phyloP scores from a whole-genome alignment of 768 basidiomycete species.

The Termitomyces sp. region DNA sequence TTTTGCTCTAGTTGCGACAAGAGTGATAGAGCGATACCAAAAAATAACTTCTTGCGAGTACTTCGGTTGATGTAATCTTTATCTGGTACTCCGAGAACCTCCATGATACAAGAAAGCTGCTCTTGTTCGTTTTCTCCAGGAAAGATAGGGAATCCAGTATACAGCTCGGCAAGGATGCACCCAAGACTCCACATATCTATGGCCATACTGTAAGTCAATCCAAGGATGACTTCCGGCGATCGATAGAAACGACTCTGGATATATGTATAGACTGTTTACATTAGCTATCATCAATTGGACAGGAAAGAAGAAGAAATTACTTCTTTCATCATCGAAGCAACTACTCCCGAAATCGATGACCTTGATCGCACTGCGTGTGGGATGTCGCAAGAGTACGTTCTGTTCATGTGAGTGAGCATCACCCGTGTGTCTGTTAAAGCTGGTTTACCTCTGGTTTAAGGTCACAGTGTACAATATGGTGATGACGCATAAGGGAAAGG shows the following conservation, averaged over 20 bases:
- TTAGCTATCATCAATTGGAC: background rate
- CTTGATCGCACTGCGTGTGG: conserved; percentile 93
- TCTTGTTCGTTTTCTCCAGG: conserved; percentile 99
- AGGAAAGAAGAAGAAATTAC: conserved; percentile 37
- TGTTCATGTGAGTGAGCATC: conserved; percentile 22
- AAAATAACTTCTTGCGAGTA: conserved; percentile 91
- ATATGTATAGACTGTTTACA: conserved; percentile 85
- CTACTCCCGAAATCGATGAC: conserved; percentile 99
- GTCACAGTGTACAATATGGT: conserved; percentile 98
- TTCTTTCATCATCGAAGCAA: conserved; percentile 98
- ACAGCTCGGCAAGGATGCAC: conserved; percentile 95
- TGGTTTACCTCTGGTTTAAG: conserved; percentile 88
- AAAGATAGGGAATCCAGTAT: conserved; percentile 97
- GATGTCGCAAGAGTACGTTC: conserved; percentile 94
- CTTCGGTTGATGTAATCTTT: conserved; percentile 93
- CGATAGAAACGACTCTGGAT: conserved; percentile 99
- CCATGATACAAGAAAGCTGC: conserved; percentile 98
- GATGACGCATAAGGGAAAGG: conserved; percentile 89
- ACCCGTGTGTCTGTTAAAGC: background rate
- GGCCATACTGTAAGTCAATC: conserved; percentile 99
- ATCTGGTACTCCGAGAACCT: conserved; percentile 93
- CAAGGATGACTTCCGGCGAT: conserved; percentile 98
- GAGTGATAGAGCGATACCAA: conserved; percentile 53
- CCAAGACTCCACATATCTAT: conserved; percentile 99
- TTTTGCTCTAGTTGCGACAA: background rate